phyloP scores from a whole-genome alignment of 1,284 basidiomycete species.

The Melanopsichium pennsylvanicum region DNA sequence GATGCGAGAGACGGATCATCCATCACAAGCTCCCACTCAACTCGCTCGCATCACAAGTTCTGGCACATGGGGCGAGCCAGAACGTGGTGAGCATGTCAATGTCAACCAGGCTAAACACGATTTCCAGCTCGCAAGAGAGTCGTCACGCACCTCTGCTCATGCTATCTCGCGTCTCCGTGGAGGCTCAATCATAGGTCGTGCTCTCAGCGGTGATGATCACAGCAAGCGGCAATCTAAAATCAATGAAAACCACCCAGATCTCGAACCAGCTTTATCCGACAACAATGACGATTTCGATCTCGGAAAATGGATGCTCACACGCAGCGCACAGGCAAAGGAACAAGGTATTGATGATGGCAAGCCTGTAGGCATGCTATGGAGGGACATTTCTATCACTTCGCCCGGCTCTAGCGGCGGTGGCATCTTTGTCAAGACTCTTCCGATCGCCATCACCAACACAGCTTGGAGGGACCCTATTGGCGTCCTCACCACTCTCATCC shows the following conservation, averaged over 20 bases:
- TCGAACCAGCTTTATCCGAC: conserved; percentile 6
- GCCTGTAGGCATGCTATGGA: conserved; percentile 56
- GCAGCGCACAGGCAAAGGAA: conserved; percentile 33
- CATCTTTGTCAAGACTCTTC: conserved; percentile 56
- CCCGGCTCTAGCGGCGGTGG: conserved; percentile 47
- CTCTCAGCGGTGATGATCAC: conserved; percentile 16
- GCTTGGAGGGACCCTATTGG: conserved; percentile 49
- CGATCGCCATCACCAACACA: conserved; percentile 52
- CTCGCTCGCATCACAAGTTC: conserved; percentile 18
- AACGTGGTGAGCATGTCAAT: conserved; percentile 43
- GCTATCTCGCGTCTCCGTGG: conserved; percentile 9
- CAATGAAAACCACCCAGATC: conserved; percentile 20
- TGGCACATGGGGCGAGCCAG: conserved; percentile 52
- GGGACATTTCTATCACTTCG: conserved; percentile 43
- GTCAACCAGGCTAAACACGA: conserved; percentile 40
- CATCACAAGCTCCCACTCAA: not conserved
- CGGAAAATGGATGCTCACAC: conserved; percentile 44
- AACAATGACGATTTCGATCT: conserved; percentile 47
- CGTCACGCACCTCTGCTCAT: conserved; percentile 6
- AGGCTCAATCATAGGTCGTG: conserved; percentile 12
- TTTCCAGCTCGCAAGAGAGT: conserved; percentile 39
- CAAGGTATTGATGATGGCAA: conserved; percentile 47
- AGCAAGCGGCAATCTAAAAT: conserved; percentile 11
- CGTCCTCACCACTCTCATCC: conserved; percentile 43
- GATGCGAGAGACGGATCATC: conserved; percentile 1